Base-by-base conservation (phyloP, 345 rosid genomes). In the Crucihimalaya himalaica region DNA sequence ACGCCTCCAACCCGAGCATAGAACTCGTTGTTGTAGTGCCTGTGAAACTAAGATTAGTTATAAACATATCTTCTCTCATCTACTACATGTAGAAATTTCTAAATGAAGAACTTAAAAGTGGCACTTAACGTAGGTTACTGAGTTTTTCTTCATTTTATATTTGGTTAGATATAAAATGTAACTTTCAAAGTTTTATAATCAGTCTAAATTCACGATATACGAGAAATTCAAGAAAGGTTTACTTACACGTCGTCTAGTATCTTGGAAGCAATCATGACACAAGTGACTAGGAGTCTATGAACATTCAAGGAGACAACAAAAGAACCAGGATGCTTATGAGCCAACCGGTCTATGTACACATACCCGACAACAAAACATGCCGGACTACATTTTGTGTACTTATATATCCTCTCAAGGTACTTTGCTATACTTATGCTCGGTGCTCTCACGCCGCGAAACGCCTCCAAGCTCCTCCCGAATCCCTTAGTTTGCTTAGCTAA, bases 201-300 rank as follows among this genome's bases (percentile, higher is more conserved):
- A 5, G 47, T 14, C 18, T 42, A 42, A 14, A n/a, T 45, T 45
- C 4, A n/a, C 6, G 4, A 65, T 37, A 60, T 23, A 32, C 51
- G 70, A 61, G 37, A 78, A 14, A 42, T 15, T 59, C 20, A 81
- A 54, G 75, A 80, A 51, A 62, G 15, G 80, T 93, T n/a, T 6
- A 43, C 52, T 87, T 80, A 94, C 98, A 59, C 88, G 75, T 94
- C 97, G 71, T 94, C 98, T 21, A 91, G 85, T 77, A 87, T 80
- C 87, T 94, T 94, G 27, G 98, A 82, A 76, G 96, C 98, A 68
- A 94, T 85, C 96, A 94, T 79, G 86, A 94, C 87, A 60, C 89
- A 78, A 8, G 97, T 89, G 19, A 94, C 84, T 53, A 94, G 89
- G 79, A 94, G 71, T 63, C 93, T 82, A 81, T 94, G 97, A 52